Percentiles rank a stretch among this genome's conserved stretches.
These are phyloP conservation scores for Boletus reticuloceps DNA, from an alignment of 768 basidiomycete genomes.

Conservation along the genomic window DNA sequence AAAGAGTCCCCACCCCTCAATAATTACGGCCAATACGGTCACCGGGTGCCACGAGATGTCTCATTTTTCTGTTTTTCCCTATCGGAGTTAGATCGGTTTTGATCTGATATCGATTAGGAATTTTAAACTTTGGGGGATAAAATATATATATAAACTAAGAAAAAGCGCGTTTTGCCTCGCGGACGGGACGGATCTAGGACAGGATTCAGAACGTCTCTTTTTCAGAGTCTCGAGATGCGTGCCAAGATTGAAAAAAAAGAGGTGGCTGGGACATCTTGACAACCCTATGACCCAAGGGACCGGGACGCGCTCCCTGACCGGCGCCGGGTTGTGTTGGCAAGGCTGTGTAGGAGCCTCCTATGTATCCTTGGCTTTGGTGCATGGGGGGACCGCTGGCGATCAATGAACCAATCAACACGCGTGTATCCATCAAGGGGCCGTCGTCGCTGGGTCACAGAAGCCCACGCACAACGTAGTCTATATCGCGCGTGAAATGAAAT, in stretches of 20 bases:
- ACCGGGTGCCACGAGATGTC: too few relatives aligned
- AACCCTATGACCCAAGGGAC: neutral
- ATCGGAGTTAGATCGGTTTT: conserved; percentile 18
- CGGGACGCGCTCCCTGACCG: neutral
- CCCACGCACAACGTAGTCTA: neutral
- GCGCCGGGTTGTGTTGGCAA: neutral
- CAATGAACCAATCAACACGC: conserved; percentile 15
- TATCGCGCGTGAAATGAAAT: conserved; percentile 4
- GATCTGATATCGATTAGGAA: conserved; percentile 20
- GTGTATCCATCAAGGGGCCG: conserved; percentile 1
- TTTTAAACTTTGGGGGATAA: neutral
- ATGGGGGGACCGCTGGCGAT: conserved; percentile 2
- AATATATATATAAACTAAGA: neutral
- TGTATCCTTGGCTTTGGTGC: neutral
- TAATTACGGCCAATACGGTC: neutral
- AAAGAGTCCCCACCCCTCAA: neutral
- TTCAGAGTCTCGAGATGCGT: too few relatives aligned
- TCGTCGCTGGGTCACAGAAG: conserved; percentile 13
- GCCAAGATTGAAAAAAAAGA: too few relatives aligned
- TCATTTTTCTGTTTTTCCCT: neutral
- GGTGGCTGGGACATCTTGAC: too few relatives aligned
- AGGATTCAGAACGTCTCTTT: neutral
- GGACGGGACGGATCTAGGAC: conserved; percentile 9
- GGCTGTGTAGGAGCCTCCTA: conserved; percentile 2
- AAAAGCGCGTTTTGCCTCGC: neutral